Conservation (phyloP, 805 yeast genomes). For the Ogataea dorogensis region DNA sequence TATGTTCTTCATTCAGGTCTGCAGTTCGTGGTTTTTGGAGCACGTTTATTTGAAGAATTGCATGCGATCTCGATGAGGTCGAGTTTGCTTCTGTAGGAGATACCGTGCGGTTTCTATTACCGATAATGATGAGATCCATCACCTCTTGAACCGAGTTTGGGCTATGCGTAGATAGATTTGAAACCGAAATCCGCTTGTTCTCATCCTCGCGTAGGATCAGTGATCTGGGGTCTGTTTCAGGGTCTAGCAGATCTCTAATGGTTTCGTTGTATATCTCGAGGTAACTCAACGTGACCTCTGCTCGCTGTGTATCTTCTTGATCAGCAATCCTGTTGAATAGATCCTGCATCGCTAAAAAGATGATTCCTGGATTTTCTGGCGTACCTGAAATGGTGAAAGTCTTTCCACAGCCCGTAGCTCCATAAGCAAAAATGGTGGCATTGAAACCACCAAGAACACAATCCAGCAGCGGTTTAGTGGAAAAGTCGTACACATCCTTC, state of each 20-base stretch:
- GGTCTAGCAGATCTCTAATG: conserved; percentile 72
- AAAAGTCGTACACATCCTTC: conserved; percentile 59
- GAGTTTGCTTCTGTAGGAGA: conserved; percentile 91
- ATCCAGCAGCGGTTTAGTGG: conserved; percentile 71
- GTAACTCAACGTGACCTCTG: conserved; percentile 68
- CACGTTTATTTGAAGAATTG: conserved; percentile 81
- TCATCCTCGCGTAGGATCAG: conserved; percentile 71
- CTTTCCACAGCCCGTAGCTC: conserved; percentile 98
- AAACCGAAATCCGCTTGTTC: conserved; percentile 60
- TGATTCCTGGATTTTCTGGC: conserved; percentile 71
- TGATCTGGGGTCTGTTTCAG: conserved; percentile 37
- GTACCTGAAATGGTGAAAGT: conserved; percentile 87
- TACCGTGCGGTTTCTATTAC: conserved; percentile 74
- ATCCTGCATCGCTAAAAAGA: conserved; percentile 75
- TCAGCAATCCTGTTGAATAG: conserved; percentile 62
- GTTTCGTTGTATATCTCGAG: conserved; percentile 91
- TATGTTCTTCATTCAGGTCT: conserved; percentile 63
- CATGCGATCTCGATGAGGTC: conserved; percentile 90
- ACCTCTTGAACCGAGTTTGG: conserved; percentile 69
- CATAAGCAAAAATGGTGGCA: conserved; percentile 92
- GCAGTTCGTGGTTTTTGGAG: conserved; percentile 56
- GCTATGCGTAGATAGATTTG: conserved; percentile 63
- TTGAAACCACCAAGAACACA: conserved; percentile 81
- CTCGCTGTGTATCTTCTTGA: conserved; percentile 48
- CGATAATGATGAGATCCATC: conserved; percentile 70